Conservation (phyloP, 306 rosid species). For the Pterocarpus macrocarpus region DNA sequence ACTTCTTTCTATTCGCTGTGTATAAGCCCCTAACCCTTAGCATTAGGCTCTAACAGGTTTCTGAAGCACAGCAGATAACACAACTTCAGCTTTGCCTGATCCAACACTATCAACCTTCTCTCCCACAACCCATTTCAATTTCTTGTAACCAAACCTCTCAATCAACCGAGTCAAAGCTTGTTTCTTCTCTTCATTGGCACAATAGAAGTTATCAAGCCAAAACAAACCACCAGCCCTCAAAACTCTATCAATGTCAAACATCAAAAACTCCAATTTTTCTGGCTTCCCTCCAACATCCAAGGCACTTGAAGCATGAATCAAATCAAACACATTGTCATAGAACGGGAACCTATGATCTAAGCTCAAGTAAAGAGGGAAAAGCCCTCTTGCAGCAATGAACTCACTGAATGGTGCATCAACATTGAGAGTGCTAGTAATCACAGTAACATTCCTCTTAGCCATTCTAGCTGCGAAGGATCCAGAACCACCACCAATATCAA, state of each 20-base stretch:
- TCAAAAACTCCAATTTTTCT: conserved; percentile 81
- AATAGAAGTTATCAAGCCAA: conserved; percentile 86
- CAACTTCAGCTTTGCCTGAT: conserved; percentile 68
- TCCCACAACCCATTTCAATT: conserved; percentile 97
- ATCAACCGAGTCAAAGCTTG: conserved; percentile 75
- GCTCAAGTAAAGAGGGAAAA: conserved; percentile 82
- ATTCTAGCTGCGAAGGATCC: conserved; percentile 93
- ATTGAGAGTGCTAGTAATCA: conserved; percentile 75
- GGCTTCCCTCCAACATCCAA: conserved; percentile 76
- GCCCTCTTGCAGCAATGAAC: conserved; percentile 93
- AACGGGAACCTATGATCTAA: conserved; percentile 91
- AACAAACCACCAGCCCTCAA: conserved; percentile 88
- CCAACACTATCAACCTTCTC: conserved; percentile 68
- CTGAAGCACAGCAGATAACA: conserved; percentile 87
- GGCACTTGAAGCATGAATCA: conserved; percentile 69
- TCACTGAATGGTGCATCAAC: conserved; percentile 86
- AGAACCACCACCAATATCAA: conserved; percentile 91
- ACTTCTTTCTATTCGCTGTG: conserved; percentile 47
- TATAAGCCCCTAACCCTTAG: conserved; percentile 28
- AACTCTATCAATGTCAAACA: conserved; percentile 90
- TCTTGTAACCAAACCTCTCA: conserved; percentile 86
- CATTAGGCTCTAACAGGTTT: conserved; percentile 79
- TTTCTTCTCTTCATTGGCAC: conserved; percentile 79
- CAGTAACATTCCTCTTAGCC: conserved; percentile 89
- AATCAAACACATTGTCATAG: conserved; percentile 86